These are phyloP conservation scores for Cryptosporidium xiaoi DNA, from an alignment of 169 alveolate genomes.

Conservation along the genomic window DNA sequence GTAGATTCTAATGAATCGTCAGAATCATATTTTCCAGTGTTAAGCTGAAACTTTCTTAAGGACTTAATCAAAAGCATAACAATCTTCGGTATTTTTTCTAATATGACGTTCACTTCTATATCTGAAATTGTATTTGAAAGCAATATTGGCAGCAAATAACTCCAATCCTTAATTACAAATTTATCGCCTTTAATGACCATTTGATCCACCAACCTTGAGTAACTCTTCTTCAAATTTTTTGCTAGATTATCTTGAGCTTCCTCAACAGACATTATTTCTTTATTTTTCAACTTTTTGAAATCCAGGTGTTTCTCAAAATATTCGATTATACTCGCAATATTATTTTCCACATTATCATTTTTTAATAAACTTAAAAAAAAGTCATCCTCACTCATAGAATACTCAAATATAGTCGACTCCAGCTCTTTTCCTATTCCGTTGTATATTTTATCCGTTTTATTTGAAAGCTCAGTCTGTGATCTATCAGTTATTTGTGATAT, in stretches of 20 bases:
- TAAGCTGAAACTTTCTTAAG: conserved; percentile 29
- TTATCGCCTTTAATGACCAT: conserved; percentile 22
- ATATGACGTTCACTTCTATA: conserved; percentile 10
- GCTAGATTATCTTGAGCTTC: neutral
- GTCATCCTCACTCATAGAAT: conserved; percentile 22
- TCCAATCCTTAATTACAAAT: conserved; percentile 42
- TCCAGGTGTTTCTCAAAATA: conserved; percentile 13
- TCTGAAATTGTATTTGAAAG: conserved; percentile 33
- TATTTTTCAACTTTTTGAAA: neutral
- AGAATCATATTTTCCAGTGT: conserved; percentile 5
- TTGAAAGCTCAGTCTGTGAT: conserved; percentile 1
- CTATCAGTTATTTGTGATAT: conserved; percentile 26
- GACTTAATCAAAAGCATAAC: conserved; percentile 36
- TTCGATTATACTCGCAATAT: conserved; percentile 1
- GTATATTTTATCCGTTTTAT: conserved; percentile 9
- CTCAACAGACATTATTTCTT: neutral
- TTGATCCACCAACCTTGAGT: conserved; percentile 5
- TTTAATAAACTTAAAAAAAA: conserved; percentile 18
- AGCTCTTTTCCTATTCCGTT: conserved; percentile 48
- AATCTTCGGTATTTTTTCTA: conserved; percentile 32
- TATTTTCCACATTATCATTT: conserved; percentile 6
- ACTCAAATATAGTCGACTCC: conserved; percentile 18
- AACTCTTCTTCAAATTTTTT: conserved; percentile 8
- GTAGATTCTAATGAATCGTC: conserved; percentile 21
- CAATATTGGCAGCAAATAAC: conserved; percentile 22